Percentiles rank a stretch among this genome's conserved stretches.
These are phyloP conservation scores for Chrysosporium keratinophilum DNA, from an alignment of 2,329 filamentous ascomycete genomes.

Conservation along the genomic window DNA sequence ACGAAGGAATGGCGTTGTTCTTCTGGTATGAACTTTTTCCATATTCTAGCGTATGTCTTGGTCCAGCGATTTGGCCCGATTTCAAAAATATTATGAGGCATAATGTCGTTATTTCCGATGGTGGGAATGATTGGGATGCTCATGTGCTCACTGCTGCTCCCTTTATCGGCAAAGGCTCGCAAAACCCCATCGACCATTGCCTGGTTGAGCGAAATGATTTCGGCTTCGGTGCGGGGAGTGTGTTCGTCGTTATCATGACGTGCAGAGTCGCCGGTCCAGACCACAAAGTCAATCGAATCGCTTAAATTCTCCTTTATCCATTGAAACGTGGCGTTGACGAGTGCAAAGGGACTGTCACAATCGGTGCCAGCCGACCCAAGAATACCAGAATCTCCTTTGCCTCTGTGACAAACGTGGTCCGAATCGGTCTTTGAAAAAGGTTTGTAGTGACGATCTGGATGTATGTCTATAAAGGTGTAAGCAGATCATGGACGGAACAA, in stretches of 20 bases:
- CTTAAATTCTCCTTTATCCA: constrained; percentile 74
- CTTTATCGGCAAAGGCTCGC: constrained; percentile 49
- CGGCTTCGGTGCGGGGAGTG: constrained; percentile 60
- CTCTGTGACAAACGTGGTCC: constrained; percentile 65
- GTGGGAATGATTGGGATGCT: constrained; percentile 75
- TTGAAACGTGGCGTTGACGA: constrained; percentile 78
- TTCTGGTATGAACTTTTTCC: constrained; percentile 81
- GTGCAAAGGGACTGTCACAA: constrained; percentile 71
- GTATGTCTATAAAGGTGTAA: constrained; percentile 57
- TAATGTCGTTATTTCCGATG: constrained; percentile 93
- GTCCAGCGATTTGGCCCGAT: constrained; percentile 83
- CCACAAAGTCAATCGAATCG: constrained; percentile 73
- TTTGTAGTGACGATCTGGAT: constrained; percentile 83
- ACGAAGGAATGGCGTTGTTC: constrained; percentile 83
- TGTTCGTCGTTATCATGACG: constrained; percentile 80
- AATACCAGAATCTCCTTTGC: constrained; percentile 62
- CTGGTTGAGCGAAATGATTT: constrained; percentile 70
- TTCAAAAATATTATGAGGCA: constrained; percentile 88
- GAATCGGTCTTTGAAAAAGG: constrained; percentile 60
- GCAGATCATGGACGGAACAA: constrained; percentile 3
- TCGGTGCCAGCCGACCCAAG: constrained; percentile 80
- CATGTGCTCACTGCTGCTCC: constrained; percentile 37
- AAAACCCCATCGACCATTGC: constrained; percentile 65
- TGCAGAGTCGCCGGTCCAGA: constrained; percentile 87
- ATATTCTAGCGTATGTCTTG: constrained; percentile 63